Evolutionary conservation across 1,284 basidiomycete genomes (phyloP).

Genomic region (Cryptococcus wingfieldii): DNA sequence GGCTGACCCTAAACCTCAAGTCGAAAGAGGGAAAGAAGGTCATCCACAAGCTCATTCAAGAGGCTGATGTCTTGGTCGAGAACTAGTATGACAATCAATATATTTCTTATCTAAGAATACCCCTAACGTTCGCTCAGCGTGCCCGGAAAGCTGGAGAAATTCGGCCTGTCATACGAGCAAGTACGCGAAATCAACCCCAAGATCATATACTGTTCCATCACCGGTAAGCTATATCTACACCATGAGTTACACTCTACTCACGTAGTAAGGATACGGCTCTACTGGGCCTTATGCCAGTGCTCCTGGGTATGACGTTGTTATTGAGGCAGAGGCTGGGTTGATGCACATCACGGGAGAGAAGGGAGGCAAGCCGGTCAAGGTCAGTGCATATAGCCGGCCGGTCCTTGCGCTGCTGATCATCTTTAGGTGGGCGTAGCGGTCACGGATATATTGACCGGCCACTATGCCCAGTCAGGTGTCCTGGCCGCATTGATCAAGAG

Average conservation of each 20-base stretch:
- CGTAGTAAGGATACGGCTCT: slow-evolving; percentile 82
- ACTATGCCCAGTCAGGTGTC: slow-evolving; percentile 91
- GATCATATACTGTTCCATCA: slow-evolving; percentile 86
- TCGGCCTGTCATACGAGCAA: slow-evolving; percentile 83
- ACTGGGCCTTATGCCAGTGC: slow-evolving; percentile 79
- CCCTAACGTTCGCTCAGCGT: slow-evolving; percentile 18
- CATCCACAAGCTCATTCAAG: slow-evolving; percentile 64
- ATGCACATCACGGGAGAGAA: slow-evolving; percentile 96
- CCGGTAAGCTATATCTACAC: slow-evolving; percentile 55
- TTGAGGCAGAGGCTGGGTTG: slow-evolving; percentile 84
- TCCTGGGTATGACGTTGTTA: slow-evolving; percentile 86
- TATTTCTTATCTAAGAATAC: not conserved
- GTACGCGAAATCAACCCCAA: slow-evolving; percentile 72
- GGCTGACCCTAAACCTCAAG: slow-evolving; percentile 82
- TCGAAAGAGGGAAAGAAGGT: slow-evolving; percentile 64
- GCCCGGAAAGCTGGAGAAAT: slow-evolving; percentile 68
- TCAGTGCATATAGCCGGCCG: slow-evolving; percentile 12
- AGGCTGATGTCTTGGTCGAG: slow-evolving; percentile 82
- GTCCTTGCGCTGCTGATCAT: not conserved
- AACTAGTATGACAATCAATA: slow-evolving; percentile 61
- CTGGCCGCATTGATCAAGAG: slow-evolving; percentile 83
- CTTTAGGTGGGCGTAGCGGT: slow-evolving; percentile 72
- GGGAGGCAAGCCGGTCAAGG: slow-evolving; percentile 78
- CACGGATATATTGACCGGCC: slow-evolving; percentile 69
- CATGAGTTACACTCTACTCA: not conserved